Conservation (phyloP, 306 rosid species). For the Cucumis cinereus region DNA sequence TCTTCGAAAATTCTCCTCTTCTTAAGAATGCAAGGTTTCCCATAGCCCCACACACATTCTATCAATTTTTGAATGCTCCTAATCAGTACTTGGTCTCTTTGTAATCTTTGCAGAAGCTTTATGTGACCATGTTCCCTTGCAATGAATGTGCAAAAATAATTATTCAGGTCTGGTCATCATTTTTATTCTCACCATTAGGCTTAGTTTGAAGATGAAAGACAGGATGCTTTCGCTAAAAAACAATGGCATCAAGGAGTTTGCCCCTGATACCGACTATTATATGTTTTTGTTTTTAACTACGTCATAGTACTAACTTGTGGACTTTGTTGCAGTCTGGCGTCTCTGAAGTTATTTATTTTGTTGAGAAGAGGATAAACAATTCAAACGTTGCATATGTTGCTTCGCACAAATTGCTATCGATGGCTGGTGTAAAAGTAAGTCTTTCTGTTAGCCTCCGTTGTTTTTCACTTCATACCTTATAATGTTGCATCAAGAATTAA, state of each 20-base stretch:
- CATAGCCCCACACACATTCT: not conserved
- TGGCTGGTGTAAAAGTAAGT: slow-evolving; percentile 87
- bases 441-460: not conserved
- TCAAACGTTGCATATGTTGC: slow-evolving; percentile 52
- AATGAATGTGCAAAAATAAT: slow-evolving; percentile 91
- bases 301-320: slow-evolving; percentile 1
- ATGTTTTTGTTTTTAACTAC: not conserved
- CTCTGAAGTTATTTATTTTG: slow-evolving; percentile 66
- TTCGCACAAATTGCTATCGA: slow-evolving; percentile 65
- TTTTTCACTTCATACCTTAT: not conserved
- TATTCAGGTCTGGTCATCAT: slow-evolving; percentile 51
- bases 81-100: slow-evolving; percentile 5
- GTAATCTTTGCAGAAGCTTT: slow-evolving; percentile 45
- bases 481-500: not conserved
- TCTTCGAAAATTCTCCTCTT: not conserved
- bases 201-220: not conserved
- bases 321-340: slow-evolving; percentile 64
- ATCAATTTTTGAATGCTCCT: not conserved
- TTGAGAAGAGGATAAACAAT: slow-evolving; percentile 60
- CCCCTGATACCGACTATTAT: not conserved
- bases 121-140: slow-evolving; percentile 86
- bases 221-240: not conserved
- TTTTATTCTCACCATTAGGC: not conserved
- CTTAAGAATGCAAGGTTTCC: not conserved
- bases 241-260: not conserved